Base-by-base conservation (phyloP, 768 basidiomycete species). In the Gymnopilus dilepis region DNA sequence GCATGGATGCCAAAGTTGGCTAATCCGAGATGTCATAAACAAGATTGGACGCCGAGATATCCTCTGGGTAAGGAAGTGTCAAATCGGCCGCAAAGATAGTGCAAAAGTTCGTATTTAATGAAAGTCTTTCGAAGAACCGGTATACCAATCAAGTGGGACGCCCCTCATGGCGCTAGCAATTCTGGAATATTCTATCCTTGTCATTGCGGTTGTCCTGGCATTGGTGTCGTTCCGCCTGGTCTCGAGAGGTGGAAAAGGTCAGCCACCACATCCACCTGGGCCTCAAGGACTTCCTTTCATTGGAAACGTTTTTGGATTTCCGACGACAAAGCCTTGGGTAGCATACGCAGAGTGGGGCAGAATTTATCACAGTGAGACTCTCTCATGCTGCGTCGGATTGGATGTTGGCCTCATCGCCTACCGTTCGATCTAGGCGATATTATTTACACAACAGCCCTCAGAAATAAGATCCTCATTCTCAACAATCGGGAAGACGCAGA, bases 401-500 rank as follows among this genome's bases (percentile, higher is more conserved):
- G 1, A 26, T 19, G 12, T 15, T 37, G 34, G 34, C 8, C 34
- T 37, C 34, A 37, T 15, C 3, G 34, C 2, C 34, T 15, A 8
- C 34, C 15, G 15, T 37, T 34, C 34, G 34, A 9, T 8, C 2
- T 28, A 82, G 85, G 84, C 15, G 79, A 82, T 57, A 67, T 86
- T 34, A 76, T 84, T 2, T 80, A 79, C 61, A 69, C 80, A n/a
- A 75, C 74, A 53, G 74, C 78, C 28, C 70, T 85, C 4, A 80
- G 67, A 5, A 60, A 57, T 22, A 63, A 43, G 15, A 47, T 67
- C 19, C 28, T 67, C 3, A 56, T 68, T 12, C 56, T 70, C 12
- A 65, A 65, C 28, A 60, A 38, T 4, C 45, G 65, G 0, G 81
- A 54, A 74, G 76, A 62, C 71, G 76, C 45, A 1, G 70, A 74